These are phyloP conservation scores for Liriodendron chinense DNA, from an alignment of 164 flowering plant genomes.

Conservation along the genomic window DNA sequence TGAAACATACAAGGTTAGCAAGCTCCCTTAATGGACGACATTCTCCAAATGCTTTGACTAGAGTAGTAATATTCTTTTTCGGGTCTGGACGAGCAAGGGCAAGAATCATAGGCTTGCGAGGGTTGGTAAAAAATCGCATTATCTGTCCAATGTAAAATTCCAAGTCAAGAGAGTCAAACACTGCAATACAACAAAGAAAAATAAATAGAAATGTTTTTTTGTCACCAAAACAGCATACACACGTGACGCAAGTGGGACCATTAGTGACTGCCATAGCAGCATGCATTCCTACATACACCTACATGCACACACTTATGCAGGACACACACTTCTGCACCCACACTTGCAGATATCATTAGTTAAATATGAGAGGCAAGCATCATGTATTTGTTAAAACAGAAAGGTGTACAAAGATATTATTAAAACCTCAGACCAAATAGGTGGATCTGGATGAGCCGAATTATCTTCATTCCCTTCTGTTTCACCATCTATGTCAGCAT, in stretches of 20 bases:
- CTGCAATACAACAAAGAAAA: not conserved
- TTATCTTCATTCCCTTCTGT: conserved; percentile 74
- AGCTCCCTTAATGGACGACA: conserved; percentile 95
- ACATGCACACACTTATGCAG: too few relatives aligned
- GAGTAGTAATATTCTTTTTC: conserved; percentile 86
- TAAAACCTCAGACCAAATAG: conserved; percentile 92
- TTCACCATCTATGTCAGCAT: conserved; percentile 86
- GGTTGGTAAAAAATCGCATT: conserved; percentile 95
- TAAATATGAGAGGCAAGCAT: not conserved
- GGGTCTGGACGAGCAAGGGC: conserved; percentile 99
- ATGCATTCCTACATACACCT: not conserved
- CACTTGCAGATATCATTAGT: not conserved
- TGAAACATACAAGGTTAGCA: conserved; percentile 84
- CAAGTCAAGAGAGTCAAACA: not conserved
- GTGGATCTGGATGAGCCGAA: conserved; percentile 73
- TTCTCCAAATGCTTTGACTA: conserved; percentile 99
- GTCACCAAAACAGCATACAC: not conserved
- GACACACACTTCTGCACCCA: not conserved
- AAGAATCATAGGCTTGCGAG: conserved; percentile 97
- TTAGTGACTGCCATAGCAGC: not conserved
- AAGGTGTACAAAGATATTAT: conserved; percentile 9
- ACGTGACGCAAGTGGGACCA: not conserved
- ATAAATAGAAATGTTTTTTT: not conserved
- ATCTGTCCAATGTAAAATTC: conserved; percentile 47
- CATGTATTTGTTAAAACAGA: not conserved